Percentiles rank a stretch among this genome's conserved stretches.
These are phyloP conservation scores for Linnemannia zychae DNA, from an alignment of 192 early-diverging fungal genomes.

Conservation along the genomic window DNA sequence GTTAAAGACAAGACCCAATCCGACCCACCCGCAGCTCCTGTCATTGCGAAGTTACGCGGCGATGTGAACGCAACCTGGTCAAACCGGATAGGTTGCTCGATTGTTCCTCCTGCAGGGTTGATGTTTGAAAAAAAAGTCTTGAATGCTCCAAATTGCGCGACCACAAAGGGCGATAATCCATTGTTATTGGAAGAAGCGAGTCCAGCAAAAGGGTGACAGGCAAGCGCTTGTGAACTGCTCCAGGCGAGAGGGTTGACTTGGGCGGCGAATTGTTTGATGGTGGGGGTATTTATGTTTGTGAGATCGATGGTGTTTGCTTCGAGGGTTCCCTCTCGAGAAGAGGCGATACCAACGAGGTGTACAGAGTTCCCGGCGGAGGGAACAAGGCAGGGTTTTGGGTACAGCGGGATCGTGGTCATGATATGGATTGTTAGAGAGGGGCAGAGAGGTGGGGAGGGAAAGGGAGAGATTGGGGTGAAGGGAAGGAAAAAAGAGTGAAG, in stretches of 20 bases:
- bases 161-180: not conserved
- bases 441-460: not conserved
- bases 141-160: not conserved
- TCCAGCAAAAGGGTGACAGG: not conserved
- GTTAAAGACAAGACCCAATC: not conserved
- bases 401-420: not conserved
- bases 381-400: conserved; percentile 26
- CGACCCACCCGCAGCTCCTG: not conserved
- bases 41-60: not conserved
- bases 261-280: not conserved
- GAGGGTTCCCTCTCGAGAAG: not conserved
- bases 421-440: not conserved
- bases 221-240: not conserved
- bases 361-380: conserved; percentile 20
- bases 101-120: not conserved
- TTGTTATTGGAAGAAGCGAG: not conserved
- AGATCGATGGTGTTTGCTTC: not conserved
- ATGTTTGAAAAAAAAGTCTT: not conserved
- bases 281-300: not conserved
- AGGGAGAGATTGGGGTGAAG: not conserved
- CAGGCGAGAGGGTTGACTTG: not conserved
- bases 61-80: not conserved
- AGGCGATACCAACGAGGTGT: not conserved
- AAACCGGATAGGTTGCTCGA: not conserved
- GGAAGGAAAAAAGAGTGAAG: not conserved